phyloP scores from a whole-genome alignment of 2,329 filamentous ascomycete genomes.

The Colletotrichum scovillei region DNA sequence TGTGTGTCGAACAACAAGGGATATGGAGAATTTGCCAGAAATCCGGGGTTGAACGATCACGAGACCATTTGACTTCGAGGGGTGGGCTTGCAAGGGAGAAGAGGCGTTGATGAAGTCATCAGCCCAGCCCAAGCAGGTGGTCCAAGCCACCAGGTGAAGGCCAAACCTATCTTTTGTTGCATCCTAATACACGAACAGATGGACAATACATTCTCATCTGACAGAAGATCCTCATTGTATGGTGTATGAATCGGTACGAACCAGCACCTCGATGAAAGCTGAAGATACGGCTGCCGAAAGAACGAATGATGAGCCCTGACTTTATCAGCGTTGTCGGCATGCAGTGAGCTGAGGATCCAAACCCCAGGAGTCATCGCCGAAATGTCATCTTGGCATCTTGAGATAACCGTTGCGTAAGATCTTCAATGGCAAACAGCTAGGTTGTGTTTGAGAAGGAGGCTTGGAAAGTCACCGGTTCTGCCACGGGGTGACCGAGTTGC shows the following conservation, averaged over 20 bases:
- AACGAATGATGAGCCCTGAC: background rate
- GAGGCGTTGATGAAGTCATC: background rate
- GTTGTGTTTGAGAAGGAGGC: background rate
- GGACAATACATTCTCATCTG: background rate
- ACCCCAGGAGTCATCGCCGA: background rate
- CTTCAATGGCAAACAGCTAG: background rate
- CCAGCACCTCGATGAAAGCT: background rate
- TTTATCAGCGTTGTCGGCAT: background rate
- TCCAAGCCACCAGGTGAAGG: background rate
- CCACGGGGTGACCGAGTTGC: slow-evolving; percentile 5
- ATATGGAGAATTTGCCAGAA: background rate
- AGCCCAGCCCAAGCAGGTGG: background rate
- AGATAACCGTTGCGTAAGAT: slow-evolving; percentile 8
- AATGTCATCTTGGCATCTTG: background rate
- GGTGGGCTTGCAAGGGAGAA: background rate
- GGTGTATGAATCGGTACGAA: too few relatives aligned
- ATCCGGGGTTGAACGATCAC: background rate
- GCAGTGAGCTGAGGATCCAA: background rate
- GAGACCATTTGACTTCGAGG: background rate
- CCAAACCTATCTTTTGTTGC: background rate
- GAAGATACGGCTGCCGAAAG: background rate
- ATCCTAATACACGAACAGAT: background rate
- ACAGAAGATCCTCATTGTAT: too few relatives aligned
- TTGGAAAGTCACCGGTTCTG: background rate
- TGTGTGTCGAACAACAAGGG: background rate